Base-by-base conservation (phyloP, 1,284 basidiomycete species). In the Exobasidium cylindrosporum region DNA sequence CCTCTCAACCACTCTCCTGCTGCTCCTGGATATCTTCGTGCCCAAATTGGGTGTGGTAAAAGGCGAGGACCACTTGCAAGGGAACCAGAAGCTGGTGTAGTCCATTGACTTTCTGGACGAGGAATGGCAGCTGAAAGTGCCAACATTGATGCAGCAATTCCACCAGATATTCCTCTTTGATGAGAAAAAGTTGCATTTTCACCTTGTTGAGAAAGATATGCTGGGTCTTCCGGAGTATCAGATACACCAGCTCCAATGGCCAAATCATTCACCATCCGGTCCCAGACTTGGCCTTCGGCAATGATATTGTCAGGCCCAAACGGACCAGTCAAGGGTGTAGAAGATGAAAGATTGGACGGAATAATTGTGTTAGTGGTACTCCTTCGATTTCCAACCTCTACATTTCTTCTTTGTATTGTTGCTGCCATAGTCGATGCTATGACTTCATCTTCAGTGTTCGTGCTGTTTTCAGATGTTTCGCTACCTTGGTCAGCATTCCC, bases 31-130 rank as follows among this genome's bases (percentile, higher is more conserved):
- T 58, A 58, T 40, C 57, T 47, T 30, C 57, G 11, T 21, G 57
- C 57, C 57, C 57, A 58, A 1, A 58, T 47, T 30, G 57, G 57
- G 49, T 58, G 57, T 4, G 57, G 57, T 2, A 58, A 52, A 21
- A 32, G 45, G n/a, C 53, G 2, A 6, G 53, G 3, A 4, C 11
- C 13, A 23, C 17, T 35, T 2, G 53, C n/a, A n/a, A n/a, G 6
- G 21, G 52, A 54, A 6, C 5, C 26, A 24, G 21, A 4, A 24
- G n/a, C 26, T 10, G 35, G 35, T 4, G 4, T 5, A 4, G 4
- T 13, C 26, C 47, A 13, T 28, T 24, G 4, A 4, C 14, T 4
- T 6, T 50, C 47, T 6, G 47, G 47, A 14, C 57, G 55, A 40
- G 55, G 55, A 29, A 57, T 43, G 40, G 28, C 24, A 23, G 57